Evolutionary conservation across 345 rosid species (phyloP), one percentile per base, ranked within the genome.

Genomic region (Citrus hindsii): DNA sequence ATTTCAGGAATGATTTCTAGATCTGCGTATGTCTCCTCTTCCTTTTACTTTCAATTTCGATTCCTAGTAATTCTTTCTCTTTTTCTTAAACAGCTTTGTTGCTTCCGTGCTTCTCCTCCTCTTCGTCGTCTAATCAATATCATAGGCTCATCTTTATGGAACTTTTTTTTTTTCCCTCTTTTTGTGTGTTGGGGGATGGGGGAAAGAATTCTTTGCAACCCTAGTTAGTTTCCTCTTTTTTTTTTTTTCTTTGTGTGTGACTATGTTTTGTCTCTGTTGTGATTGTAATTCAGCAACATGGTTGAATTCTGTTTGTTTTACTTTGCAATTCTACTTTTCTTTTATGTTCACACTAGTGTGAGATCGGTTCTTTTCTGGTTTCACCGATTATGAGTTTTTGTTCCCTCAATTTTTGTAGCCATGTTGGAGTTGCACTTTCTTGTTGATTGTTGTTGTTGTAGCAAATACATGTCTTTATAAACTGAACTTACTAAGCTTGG

Each of bases 1-100:
- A 37, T 75, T 76, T 42, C 30, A 40, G 69, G 35, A 37, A 40
- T 69, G 38, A 35, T 64, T 55, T 59, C 53, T 76, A 70, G 83
- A 76, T 82, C 85, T 75, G 80, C 80, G 85, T 82, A 82, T 55
- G 82, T 76, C 27, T 28, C 30, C 22, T 66, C 22, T 65, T 21
- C 28, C 13, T 77, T 77, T 7, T 59, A 38, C 18, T 10, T 61
- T 46, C 6, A 7, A 32, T 40, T 69, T 61, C 61, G 18, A 25
- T 62, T 64, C 40, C 8, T 1, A 65, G 8, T 46, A 19, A n/a
- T 7, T 73, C 56, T 13, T 3, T 25, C 13, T 40, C 1, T n/a
- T 19, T 27, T 55, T 51, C 35, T 12, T 53, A 5, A 19, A 12
- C 24, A n/a, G 60, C 22, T 28, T 46, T n/a, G 22, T 53, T 53